phyloP scores from a whole-genome alignment of 2,329 filamentous ascomycete genomes.

The Fusarium lyarnte region DNA sequence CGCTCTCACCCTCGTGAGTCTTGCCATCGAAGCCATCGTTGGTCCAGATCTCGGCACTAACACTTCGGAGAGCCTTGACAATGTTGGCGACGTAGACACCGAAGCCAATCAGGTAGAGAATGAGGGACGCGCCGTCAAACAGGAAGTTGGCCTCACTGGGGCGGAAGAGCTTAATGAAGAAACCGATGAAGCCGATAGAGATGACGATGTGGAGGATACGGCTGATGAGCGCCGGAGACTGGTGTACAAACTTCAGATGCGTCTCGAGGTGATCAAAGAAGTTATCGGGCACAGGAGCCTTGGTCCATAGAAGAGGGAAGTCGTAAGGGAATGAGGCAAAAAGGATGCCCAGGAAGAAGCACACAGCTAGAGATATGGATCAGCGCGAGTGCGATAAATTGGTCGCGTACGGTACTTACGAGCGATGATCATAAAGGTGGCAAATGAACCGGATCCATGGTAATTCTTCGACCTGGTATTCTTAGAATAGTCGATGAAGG shows the following conservation, averaged over 20 bases:
- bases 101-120: slow-evolving; percentile 85
- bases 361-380: slow-evolving; percentile 68
- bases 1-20: slow-evolving; percentile 54
- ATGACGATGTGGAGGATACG: slow-evolving; percentile 96
- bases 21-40: slow-evolving; percentile 51
- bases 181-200: slow-evolving; percentile 84
- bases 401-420: slow-evolving; percentile 68
- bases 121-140: slow-evolving; percentile 85
- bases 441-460: slow-evolving; percentile 77
- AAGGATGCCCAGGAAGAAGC: slow-evolving; percentile 98
- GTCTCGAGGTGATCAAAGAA: slow-evolving; percentile 89
- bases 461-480: slow-evolving; percentile 67
- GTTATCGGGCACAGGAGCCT: slow-evolving; percentile 67
- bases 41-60: slow-evolving; percentile 75
- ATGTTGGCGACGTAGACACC: slow-evolving; percentile 97
- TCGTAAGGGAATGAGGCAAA: slow-evolving; percentile 98
- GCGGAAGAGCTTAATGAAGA: slow-evolving; percentile 94
- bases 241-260: slow-evolving; percentile 91
- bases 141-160: slow-evolving; percentile 94
- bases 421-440: slow-evolving; percentile 95
- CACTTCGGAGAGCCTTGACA: slow-evolving; percentile 89
- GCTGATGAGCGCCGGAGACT: slow-evolving; percentile 88
- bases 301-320: slow-evolving; percentile 86
- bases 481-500: slow-evolving; percentile 64
- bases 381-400: slow-evolving; percentile 5